Percentiles rank a stretch among this genome's conserved stretches.
Evolutionary conservation across 2,329 filamentous ascomycete genomes (phyloP).

Genomic region (Curvularia sp.): DNA sequence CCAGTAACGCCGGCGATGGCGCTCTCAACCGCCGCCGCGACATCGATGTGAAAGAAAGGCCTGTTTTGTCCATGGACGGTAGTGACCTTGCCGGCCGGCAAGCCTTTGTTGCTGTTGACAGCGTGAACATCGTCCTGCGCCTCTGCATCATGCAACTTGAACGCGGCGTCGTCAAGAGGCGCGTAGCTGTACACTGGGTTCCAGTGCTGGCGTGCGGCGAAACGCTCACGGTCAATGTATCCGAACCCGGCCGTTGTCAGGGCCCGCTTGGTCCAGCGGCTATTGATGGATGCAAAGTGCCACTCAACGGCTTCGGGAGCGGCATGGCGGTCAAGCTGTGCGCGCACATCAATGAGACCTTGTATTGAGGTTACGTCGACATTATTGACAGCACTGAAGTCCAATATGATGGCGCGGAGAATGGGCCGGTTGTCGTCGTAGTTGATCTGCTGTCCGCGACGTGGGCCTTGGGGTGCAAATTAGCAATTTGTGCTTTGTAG

Average conservation of each 20-base stretch:
- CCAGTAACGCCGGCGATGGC: conserved; percentile 75
- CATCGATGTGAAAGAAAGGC: conserved; percentile 91
- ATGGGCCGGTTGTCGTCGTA: conserved; percentile 65
- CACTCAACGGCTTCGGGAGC: conserved; percentile 85
- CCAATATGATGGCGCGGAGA: conserved; percentile 88
- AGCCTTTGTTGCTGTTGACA: conserved; percentile 20
- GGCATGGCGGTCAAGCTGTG: conserved; percentile 87
- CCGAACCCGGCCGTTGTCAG: conserved; percentile 89
- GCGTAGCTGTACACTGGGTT: conserved; percentile 95
- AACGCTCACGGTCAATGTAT: conserved; percentile 63
- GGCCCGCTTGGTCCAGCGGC: conserved; percentile 90
- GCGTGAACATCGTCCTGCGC: conserved; percentile 34
- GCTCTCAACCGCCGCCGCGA: conserved; percentile 86
- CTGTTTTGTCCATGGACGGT: conserved; percentile 85
- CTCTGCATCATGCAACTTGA: conserved; percentile 62
- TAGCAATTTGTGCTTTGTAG: neutral
- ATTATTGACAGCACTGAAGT: conserved; percentile 93
- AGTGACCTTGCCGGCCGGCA: conserved; percentile 57
- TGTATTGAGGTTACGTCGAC: conserved; percentile 93
- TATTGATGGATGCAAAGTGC: conserved; percentile 94
- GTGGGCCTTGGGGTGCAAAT: conserved; percentile 54
- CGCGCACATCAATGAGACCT: conserved; percentile 90
- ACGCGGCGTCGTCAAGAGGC: conserved; percentile 75
- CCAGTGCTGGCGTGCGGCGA: conserved; percentile 68
- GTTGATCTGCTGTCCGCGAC: conserved; percentile 60